Conservation (phyloP, 2,329 filamentous ascomycete species). For the Talaromyces sp. region DNA sequence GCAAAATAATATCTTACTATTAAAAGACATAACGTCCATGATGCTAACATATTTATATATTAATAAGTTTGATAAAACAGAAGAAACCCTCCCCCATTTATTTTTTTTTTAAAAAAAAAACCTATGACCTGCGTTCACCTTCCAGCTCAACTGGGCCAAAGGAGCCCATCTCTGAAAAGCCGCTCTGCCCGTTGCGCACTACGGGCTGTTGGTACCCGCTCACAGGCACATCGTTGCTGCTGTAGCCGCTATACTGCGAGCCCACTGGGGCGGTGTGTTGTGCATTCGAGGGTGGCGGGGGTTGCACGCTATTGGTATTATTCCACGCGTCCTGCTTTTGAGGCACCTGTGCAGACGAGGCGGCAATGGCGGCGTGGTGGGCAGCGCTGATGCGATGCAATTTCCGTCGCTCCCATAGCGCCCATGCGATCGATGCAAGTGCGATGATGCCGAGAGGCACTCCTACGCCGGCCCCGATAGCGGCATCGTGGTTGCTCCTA, state of each 20-base stretch:
- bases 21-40: not conserved
- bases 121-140: not conserved
- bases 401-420: conserved; percentile 22
- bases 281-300: not conserved
- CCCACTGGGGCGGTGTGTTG: not conserved
- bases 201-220: not conserved
- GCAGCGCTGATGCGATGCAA: conserved; percentile 2
- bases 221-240: not conserved
- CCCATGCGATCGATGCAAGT: conserved; percentile 24
- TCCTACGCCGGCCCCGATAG: conserved; percentile 24
- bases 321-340: not conserved
- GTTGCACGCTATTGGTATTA: not conserved
- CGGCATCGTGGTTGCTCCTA: conserved; percentile 14
- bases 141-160: not conserved
- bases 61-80: not conserved
- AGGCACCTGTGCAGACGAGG: not conserved
- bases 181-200: not conserved
- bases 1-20: not conserved
- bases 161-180: not conserved
- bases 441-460: conserved; percentile 26
- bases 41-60: not conserved
- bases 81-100: not conserved
- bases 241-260: not conserved
- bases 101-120: not conserved
- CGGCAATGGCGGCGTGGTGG: not conserved